Conservation (phyloP, 345 rosid genomes). For the Anacardium occidentale region DNA sequence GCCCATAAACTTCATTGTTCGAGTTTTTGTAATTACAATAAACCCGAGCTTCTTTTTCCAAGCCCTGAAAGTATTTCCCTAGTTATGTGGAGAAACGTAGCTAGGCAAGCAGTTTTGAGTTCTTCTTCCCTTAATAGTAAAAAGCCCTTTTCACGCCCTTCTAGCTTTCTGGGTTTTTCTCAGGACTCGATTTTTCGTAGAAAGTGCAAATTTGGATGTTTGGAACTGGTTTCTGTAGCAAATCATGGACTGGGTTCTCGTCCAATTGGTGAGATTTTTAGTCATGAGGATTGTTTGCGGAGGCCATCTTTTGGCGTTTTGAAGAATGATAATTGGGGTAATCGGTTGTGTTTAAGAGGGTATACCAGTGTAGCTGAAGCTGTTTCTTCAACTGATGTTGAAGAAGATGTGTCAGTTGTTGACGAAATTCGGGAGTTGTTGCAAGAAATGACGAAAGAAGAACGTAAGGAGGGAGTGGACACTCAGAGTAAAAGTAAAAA, state of each 20-base stretch:
- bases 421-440: slow-evolving; percentile 72
- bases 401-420: slow-evolving; percentile 56
- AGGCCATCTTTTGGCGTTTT: slow-evolving; percentile 32
- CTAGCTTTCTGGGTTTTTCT: slow-evolving; percentile 34
- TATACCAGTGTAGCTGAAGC: slow-evolving; percentile 81
- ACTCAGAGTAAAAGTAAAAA: slow-evolving; percentile 23
- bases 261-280: slow-evolving; percentile 33
- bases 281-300: slow-evolving; percentile 32
- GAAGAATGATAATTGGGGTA: slow-evolving; percentile 30
- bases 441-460: slow-evolving; percentile 58
- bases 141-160: slow-evolving; percentile 28
- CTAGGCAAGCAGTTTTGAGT: slow-evolving; percentile 50
- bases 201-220: slow-evolving; percentile 22
- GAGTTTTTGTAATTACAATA: slow-evolving; percentile 12
- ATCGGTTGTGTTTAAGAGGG: slow-evolving; percentile 53
- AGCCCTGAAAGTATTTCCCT: slow-evolving; percentile 31
- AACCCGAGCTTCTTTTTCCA: slow-evolving; percentile 24
- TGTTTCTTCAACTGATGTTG: slow-evolving; percentile 69
- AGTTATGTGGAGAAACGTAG: slow-evolving; percentile 76
- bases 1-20: slow-evolving; percentile 35
- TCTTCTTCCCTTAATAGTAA: slow-evolving; percentile 15
- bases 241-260: slow-evolving; percentile 30
- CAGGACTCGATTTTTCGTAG: slow-evolving; percentile 31
- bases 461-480: slow-evolving; percentile 35
- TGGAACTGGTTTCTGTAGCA: slow-evolving; percentile 31